Base-by-base conservation (phyloP, 345 rosid species). In the Salix suchowensis region DNA sequence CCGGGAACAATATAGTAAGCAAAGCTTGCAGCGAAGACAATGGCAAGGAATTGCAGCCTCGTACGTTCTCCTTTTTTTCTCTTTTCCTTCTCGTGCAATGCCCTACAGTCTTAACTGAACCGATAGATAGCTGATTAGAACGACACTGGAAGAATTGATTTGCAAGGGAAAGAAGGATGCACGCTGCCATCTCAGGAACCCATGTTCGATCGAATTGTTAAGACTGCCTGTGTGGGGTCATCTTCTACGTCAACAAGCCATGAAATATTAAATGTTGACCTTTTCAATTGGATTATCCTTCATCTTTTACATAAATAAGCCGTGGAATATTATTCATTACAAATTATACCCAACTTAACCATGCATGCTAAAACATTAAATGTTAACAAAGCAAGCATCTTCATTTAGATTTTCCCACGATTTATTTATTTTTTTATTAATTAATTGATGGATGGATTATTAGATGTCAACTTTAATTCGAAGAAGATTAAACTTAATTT, bases 1-100 rank as follows among this genome's bases (percentile, higher is more conserved):
- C 90, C 88, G 2, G 96, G 97, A 74, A 94, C n/a, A 1, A 88
- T 60, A 73, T 95, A 93, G 85, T 93, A 90, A 71, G 89, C 86
- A 71, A 91, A 90, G 75, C 97, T 94, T 3, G 83, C 36, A n/a
- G 86, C 18, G 40, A 90, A 88, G 72, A 84, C 87, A 28, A 87
- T 60, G 28, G 87, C 14, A 86, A 94, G 89, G 88, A 92, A 90
- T 24, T 88, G 91, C 60, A 94, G 86, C 78, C 93, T 84, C 1
- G 86, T 85, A 5, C 73, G 77, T 65, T 91, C 92, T 61, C 90
- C 87, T 66, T 81, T 86, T 0, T 71, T 28, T 74, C 90, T 74
- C 36, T 84, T 87, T 34, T 93, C 93, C 12, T 85, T 80, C 54
- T 90, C 94, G 67, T 91, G 92, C 48, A 94, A 83, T 73, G 94